Percentiles rank a stretch among this genome's conserved stretches.
Conservation (phyloP, 169 alveolate species). For the Haemoproteus tartakovskyi region DNA sequence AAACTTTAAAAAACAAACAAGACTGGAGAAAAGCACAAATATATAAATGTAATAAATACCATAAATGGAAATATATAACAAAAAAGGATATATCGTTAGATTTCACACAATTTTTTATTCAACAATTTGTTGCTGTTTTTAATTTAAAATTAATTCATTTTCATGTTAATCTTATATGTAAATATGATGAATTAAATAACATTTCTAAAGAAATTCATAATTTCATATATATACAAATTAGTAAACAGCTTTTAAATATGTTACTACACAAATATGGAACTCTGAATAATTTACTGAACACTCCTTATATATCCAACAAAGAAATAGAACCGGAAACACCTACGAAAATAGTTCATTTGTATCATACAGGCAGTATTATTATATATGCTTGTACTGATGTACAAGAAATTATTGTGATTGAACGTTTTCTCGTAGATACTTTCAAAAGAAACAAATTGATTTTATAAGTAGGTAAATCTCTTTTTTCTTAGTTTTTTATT, state of each 20-base stretch:
- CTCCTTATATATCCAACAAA: too few species aligned
- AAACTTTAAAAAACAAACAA: neutral
- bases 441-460: slow-evolving; percentile 26
- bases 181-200: slow-evolving; percentile 44
- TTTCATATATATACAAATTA: slow-evolving; percentile 45
- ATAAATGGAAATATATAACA: slow-evolving; percentile 23
- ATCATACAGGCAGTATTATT: slow-evolving; percentile 29
- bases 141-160: slow-evolving; percentile 32
- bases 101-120: slow-evolving; percentile 10
- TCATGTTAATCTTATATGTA: slow-evolving; percentile 15
- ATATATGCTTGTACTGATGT: slow-evolving; percentile 33
- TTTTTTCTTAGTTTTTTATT: too few species aligned
- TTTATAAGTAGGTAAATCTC: too few species aligned
- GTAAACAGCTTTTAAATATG: slow-evolving; percentile 27
- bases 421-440: slow-evolving; percentile 19
- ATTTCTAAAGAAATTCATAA: slow-evolving; percentile 44
- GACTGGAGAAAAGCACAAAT: neutral
- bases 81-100: slow-evolving; percentile 35
- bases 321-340: too few species aligned
- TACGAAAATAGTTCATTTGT: slow-evolving; percentile 21
- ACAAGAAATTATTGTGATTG: slow-evolving; percentile 17
- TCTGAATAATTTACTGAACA: too few species aligned
- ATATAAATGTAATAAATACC: slow-evolving; percentile 27
- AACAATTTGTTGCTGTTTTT: slow-evolving; percentile 50
- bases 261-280: too few species aligned